Conservation (phyloP, 305 asterid species). For the Rubia balearica region DNA sequence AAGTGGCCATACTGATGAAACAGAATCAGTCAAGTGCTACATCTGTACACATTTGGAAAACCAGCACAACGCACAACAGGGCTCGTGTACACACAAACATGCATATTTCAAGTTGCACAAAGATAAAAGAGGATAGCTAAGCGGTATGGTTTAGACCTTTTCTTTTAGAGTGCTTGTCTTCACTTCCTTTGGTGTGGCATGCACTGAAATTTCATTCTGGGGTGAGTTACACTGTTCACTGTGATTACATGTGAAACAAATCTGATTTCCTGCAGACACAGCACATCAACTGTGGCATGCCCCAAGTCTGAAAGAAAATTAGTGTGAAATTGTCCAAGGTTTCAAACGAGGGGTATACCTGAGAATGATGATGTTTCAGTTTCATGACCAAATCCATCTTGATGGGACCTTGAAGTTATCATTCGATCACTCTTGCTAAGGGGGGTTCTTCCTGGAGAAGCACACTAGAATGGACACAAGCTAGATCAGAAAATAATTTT, state of each 20-base stretch:
- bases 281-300: background rate
- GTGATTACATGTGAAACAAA: background rate
- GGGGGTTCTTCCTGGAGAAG: conserved; percentile 13
- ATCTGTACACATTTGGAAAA: background rate
- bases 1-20: background rate
- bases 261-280: conserved; percentile 2
- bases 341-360: conserved; percentile 28
- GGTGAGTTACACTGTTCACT: background rate
- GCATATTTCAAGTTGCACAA: background rate
- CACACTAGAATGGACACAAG: conserved; percentile 26
- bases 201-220: background rate
- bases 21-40: background rate
- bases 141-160: background rate
- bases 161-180: conserved; percentile 7
- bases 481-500: conserved; percentile 1
- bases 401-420: conserved; percentile 24
- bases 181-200: background rate
- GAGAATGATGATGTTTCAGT: conserved; percentile 34
- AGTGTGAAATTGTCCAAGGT: background rate
- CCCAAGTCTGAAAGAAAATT: background rate
- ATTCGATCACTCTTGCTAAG: conserved; percentile 26
- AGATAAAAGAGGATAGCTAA: background rate
- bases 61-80: background rate
- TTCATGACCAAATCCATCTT: conserved; percentile 29
- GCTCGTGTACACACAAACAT: background rate